A percentile compares a stretch with the other conserved stretches of the same genome.
Evolutionary conservation across 2,329 filamentous ascomycete species (phyloP).

Genomic region (Penicillium sp.): DNA sequence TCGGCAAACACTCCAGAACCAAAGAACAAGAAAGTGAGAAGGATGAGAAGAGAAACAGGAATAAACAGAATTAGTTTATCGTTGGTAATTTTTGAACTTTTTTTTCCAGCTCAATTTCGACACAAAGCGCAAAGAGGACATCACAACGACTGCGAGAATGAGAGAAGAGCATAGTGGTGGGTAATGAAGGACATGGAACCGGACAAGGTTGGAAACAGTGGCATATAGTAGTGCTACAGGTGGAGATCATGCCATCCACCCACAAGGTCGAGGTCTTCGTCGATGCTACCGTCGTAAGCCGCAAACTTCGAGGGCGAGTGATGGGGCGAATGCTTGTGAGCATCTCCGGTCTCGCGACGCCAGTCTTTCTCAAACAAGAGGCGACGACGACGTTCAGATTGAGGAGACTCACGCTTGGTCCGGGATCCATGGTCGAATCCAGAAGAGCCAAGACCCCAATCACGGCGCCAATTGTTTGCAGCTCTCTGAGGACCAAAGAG

Average conservation of each 20-base stretch:
- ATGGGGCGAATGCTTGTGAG: conserved; percentile 36
- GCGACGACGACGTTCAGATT: conserved; percentile 40
- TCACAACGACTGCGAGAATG: conserved; percentile 24
- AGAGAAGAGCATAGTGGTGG: conserved; percentile 11
- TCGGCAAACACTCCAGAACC: conserved; percentile 20
- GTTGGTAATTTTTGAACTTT: conserved; percentile 31
- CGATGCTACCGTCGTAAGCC: conserved; percentile 56
- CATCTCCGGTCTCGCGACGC: conserved; percentile 47
- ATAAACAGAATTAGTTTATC: conserved; percentile 30
- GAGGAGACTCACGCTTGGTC: conserved; percentile 39
- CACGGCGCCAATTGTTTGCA: conserved; percentile 48
- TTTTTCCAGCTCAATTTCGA: conserved; percentile 31
- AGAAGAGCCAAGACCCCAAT: conserved; percentile 44
- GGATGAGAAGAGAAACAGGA: conserved; percentile 8
- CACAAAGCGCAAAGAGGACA: conserved; percentile 20
- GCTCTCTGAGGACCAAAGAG: conserved; percentile 55
- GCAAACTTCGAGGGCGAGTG: conserved; percentile 39
- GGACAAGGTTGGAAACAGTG: conserved; percentile 18
- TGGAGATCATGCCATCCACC: conserved; percentile 80
- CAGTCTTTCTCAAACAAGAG: conserved; percentile 51
- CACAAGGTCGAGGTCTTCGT: conserved; percentile 90
- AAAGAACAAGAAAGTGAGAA: conserved; percentile 25
- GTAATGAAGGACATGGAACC: conserved; percentile 7
- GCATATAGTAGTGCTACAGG: conserved; percentile 49
- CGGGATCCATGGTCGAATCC: conserved; percentile 42